Evolutionary conservation across 192 early-diverging fungal species (phyloP).

Genomic region (Coemansia nantahalensis): DNA sequence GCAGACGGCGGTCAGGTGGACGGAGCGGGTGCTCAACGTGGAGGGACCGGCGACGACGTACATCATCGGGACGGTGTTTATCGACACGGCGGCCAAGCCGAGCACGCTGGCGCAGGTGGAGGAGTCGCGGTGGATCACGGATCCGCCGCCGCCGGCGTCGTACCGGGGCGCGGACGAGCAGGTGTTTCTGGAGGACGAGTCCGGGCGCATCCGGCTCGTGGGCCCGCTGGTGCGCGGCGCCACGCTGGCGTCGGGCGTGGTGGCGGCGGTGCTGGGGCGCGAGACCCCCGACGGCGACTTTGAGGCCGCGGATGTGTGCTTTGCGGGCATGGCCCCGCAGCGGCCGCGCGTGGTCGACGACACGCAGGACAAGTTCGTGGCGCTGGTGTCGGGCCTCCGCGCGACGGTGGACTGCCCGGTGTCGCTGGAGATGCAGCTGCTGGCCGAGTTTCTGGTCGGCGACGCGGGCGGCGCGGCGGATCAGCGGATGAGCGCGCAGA

Average conservation of each 20-base stretch:
- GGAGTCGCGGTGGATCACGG: conserved; percentile 70
- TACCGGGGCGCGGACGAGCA: conserved; percentile 66
- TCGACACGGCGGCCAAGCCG: conserved; percentile 84
- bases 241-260: conserved; percentile 73
- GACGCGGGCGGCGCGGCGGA: conserved; percentile 60
- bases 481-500: conserved; percentile 55
- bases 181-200: conserved; percentile 86
- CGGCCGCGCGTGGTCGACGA: conserved; percentile 20
- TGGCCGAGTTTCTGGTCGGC: conserved; percentile 79
- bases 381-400: conserved; percentile 78
- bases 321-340: conserved; percentile 64
- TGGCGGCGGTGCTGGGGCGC: conserved; percentile 75
- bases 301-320: conserved; percentile 81
- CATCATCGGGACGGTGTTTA: conserved; percentile 85
- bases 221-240: conserved; percentile 58
- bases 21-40: conserved; percentile 73
- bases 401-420: conserved; percentile 47
- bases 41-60: conserved; percentile 61
- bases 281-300: conserved; percentile 79
- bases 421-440: conserved; percentile 64
- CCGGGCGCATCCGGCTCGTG: conserved; percentile 76
- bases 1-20: conserved; percentile 25
- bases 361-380: conserved; percentile 63
- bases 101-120: conserved; percentile 88
- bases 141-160: conserved; percentile 60